Conservation (phyloP, 2,329 filamentous ascomycete species). For the Ilyonectria sp. region DNA sequence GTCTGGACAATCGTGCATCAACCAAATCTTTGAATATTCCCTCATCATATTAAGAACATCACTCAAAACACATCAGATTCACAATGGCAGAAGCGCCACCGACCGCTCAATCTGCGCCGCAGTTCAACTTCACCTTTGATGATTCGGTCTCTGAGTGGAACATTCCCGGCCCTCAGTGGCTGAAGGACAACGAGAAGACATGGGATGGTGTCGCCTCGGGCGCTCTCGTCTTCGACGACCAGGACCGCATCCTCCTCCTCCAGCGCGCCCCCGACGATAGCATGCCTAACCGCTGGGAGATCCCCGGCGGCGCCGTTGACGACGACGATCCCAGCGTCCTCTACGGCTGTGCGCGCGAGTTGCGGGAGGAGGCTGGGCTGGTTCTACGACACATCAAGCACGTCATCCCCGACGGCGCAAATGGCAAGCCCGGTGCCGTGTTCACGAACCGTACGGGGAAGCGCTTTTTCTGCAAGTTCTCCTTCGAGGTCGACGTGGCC, state of each 20-base stretch:
- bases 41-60: conserved; percentile 1
- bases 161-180: conserved; percentile 45
- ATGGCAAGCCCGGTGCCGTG: conserved; percentile 41
- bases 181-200: conserved; percentile 41
- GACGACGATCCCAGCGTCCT: conserved; percentile 58
- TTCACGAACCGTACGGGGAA: conserved; percentile 55
- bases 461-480: conserved; percentile 51
- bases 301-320: conserved; percentile 65
- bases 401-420: conserved; percentile 48
- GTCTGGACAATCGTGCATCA: background rate
- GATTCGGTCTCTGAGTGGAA: conserved; percentile 43
- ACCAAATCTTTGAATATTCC: conserved; percentile 16
- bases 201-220: conserved; percentile 52
- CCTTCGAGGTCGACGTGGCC: conserved; percentile 56
- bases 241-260: conserved; percentile 59
- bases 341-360: conserved; percentile 61
- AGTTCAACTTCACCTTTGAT: conserved; percentile 44
- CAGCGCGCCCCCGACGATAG: conserved; percentile 62
- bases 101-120: background rate
- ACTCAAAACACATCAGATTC: background rate
- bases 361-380: conserved; percentile 64
- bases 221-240: conserved; percentile 54
- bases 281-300: conserved; percentile 64
- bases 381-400: conserved; percentile 47
- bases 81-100: conserved; percentile 31